These are phyloP conservation scores for Talaromyces sp. DNA, from an alignment of 2,329 filamentous ascomycete species.

Conservation along the genomic window DNA sequence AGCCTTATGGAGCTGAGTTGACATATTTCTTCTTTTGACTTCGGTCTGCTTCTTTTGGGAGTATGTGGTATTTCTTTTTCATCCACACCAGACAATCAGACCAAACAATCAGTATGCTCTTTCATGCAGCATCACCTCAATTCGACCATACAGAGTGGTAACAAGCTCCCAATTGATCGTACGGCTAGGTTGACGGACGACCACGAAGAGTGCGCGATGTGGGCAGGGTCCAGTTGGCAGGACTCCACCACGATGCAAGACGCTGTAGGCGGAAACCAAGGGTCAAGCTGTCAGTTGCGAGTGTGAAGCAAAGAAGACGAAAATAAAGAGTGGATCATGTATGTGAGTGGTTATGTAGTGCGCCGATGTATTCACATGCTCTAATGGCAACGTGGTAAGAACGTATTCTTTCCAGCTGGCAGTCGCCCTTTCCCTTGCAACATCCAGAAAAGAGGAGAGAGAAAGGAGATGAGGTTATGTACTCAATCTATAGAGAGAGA, in stretches of 20 bases:
- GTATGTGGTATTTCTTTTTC: background rate
- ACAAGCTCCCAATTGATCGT: background rate
- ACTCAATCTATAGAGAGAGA: background rate
- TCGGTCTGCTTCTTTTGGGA: background rate
- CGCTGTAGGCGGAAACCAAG: conserved; percentile 16
- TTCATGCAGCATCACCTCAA: background rate
- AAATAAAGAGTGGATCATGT: background rate
- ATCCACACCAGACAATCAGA: background rate
- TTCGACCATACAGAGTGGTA: background rate
- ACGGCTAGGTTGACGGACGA: conserved; percentile 17
- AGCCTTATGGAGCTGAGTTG: background rate
- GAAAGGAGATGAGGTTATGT: background rate
- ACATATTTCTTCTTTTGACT: background rate
- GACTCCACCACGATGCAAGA: conserved; percentile 25
- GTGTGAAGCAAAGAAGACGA: background rate
- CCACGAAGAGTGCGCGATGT: conserved; percentile 20
- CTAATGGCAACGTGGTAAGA: conserved; percentile 1
- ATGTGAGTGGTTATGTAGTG: background rate
- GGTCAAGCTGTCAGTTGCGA: background rate
- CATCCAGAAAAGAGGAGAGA: background rate
- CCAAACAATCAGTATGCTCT: background rate
- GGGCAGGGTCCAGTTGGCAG: conserved; percentile 27
- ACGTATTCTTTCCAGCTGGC: background rate
- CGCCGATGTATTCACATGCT: background rate
- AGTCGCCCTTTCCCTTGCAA: background rate